These are phyloP conservation scores for Hibiscus syriacus DNA, from an alignment of 345 rosid species.

Conservation along the genomic window DNA sequence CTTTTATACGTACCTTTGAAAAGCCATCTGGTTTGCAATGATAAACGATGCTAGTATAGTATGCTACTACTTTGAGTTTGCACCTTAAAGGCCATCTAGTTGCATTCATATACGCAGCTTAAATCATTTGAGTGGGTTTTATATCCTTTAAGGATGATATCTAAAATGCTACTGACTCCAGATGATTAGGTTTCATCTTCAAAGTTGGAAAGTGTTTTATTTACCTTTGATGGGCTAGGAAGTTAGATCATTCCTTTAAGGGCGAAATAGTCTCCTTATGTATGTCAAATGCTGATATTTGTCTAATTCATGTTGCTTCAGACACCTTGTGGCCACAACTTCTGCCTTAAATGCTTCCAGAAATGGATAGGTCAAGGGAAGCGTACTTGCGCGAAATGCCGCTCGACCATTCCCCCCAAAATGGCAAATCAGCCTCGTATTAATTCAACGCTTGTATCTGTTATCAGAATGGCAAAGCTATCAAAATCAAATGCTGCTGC, in stretches of 20 bases:
- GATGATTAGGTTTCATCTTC: not conserved
- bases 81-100: no score
- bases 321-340: constrained; percentile 72
- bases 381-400: constrained; percentile 49
- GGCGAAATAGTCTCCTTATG: not conserved
- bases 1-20: not conserved
- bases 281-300: not conserved
- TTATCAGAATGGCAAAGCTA: constrained; percentile 50
- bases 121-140: no score
- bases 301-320: constrained; percentile 23
- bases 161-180: not conserved
- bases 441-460: constrained; percentile 40
- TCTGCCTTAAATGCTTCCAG: constrained; percentile 59
- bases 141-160: not conserved
- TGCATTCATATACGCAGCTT: no score
- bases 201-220: not conserved
- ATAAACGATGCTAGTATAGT: not conserved
- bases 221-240: constrained; percentile 13
- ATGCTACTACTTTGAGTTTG: not conserved
- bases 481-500: constrained; percentile 20
- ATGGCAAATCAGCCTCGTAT: constrained; percentile 54
- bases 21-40: no score
- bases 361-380: constrained; percentile 50
- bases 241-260: not conserved
- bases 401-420: constrained; percentile 34